A percentile compares a stretch with the other conserved stretches of the same genome.
phyloP scores from a whole-genome alignment of 2,329 filamentous ascomycete genomes.

The Phaeosphaeriaceae sp. region DNA sequence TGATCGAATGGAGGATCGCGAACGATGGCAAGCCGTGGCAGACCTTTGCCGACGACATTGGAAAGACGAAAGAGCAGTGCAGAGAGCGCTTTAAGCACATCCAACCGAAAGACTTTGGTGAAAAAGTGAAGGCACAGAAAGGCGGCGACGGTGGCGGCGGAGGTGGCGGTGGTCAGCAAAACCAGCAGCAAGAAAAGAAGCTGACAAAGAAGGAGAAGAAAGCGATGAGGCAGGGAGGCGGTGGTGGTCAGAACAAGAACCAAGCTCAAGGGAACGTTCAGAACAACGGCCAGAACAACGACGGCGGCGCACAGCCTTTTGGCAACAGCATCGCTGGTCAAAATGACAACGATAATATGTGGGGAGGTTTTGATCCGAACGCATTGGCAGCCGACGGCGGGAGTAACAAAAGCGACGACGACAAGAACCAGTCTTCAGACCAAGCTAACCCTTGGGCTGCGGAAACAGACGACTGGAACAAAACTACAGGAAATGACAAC shows the following conservation, averaged over 20 bases:
- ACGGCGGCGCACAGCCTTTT: background rate
- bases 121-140: slow-evolving; percentile 10
- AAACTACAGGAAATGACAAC: too few relatives aligned
- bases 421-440: background rate
- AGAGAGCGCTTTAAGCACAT: slow-evolving; percentile 45
- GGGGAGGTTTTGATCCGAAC: background rate
- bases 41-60: slow-evolving; percentile 37
- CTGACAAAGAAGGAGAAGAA: slow-evolving; percentile 11
- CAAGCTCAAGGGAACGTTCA: slow-evolving; percentile 7
- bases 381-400: too few relatives aligned
- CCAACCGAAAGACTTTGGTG: slow-evolving; percentile 34
- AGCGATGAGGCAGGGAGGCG: slow-evolving; percentile 11
- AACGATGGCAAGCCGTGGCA: slow-evolving; percentile 33
- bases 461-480: too few relatives aligned
- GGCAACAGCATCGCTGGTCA: background rate
- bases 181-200: background rate
- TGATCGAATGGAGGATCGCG: slow-evolving; percentile 46
- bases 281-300: background rate
- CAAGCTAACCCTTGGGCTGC: background rate
- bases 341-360: background rate
- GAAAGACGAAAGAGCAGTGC: slow-evolving; percentile 25
- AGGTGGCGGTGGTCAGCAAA: background rate
- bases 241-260: slow-evolving; percentile 16
- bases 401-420: background rate
- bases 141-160: slow-evolving; percentile 21